Evolutionary conservation across 139 green algal genomes (phyloP).

Genomic region (Closterium sp.): DNA sequence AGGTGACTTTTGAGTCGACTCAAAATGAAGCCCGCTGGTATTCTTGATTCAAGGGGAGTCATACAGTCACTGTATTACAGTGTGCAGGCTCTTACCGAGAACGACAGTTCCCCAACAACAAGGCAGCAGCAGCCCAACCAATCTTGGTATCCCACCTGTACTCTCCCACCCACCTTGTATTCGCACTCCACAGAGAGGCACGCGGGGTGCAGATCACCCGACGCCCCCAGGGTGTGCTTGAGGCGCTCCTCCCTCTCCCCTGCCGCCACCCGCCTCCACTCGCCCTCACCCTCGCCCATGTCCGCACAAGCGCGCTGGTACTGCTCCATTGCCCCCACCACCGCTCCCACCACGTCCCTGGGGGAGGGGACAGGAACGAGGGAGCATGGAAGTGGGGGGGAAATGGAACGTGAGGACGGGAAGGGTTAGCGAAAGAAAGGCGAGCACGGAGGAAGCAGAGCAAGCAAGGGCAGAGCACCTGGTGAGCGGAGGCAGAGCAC

Average conservation of each 20-base stretch:
- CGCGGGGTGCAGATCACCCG: constrained; percentile 15
- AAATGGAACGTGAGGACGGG: neutral
- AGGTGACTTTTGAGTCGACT: too few species aligned
- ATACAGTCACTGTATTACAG: too few species aligned
- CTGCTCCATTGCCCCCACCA: constrained; percentile 18
- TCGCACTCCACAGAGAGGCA: constrained; percentile 24
- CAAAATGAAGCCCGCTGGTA: too few species aligned
- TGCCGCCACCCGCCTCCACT: constrained; percentile 6
- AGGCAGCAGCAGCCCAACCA: too few species aligned
- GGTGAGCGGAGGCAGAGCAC: neutral
- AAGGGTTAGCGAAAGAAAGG: neutral
- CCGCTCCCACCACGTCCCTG: constrained; percentile 33
- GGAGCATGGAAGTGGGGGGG: neutral
- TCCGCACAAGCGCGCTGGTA: constrained; percentile 19
- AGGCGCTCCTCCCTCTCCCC: constrained; percentile 35
- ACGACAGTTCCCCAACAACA: too few species aligned
- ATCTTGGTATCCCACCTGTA: too few species aligned
- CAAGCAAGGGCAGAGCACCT: neutral
- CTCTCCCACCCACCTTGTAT: constrained; percentile 31
- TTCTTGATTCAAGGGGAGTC: too few species aligned
- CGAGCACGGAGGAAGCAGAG: neutral
- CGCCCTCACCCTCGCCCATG: neutral
- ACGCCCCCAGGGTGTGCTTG: constrained; percentile 19
- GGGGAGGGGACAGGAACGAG: neutral
- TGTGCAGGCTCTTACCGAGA: too few species aligned